Evolutionary conservation across 106 monocot genomes (phyloP), one percentile per base, ranked within the genome.

Genomic region (Vanilla planifolia): DNA sequence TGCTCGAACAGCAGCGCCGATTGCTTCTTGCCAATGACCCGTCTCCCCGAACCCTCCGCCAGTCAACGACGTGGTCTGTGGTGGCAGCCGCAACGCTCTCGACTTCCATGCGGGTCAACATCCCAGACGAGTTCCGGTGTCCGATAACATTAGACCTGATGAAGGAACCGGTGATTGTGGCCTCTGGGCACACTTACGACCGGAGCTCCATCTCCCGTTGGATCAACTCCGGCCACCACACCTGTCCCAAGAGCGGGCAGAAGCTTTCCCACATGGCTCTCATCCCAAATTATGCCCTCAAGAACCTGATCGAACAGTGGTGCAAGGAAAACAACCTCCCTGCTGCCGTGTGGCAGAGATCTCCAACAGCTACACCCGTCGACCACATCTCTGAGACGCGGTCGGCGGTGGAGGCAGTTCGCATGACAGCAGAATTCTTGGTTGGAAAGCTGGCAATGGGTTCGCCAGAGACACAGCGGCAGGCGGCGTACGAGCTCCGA

Each of bases 101-200:
- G 17, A 57, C 41, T 25, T 65, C 70, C 3, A 55, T 40, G 27
- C 60, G 51, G 5, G 53, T 63, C 13, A 72, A 60, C 48, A 29
- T 81, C 29, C 81, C 72, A 9, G 76, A 81, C 23, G 81, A 81
- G 55, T 81, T 72, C 60, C 75, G 76, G 17, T 81, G 81, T 68
- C 80, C 80, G 33, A 80, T 80, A 32, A 71, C 62, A 0, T 75
- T 80, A 13, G 80, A 80, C 26, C 21, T 81, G 53, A 81, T 81
- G 76, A 46, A 24, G 11, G 81, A 81, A 15, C 81, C 81, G 8
- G 81, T 81, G 55, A 76, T 76, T 17, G 45, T 81, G 0, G 48
- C 81, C 4, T 76, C 81, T 3, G 81, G 81, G 0, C 76, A 81
- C 67, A 81, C 72, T 44, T 81, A 81, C 55, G 81, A 81, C 43